phyloP scores from a whole-genome alignment of 139 green algal species.

The Picochlorum sp. region DNA sequence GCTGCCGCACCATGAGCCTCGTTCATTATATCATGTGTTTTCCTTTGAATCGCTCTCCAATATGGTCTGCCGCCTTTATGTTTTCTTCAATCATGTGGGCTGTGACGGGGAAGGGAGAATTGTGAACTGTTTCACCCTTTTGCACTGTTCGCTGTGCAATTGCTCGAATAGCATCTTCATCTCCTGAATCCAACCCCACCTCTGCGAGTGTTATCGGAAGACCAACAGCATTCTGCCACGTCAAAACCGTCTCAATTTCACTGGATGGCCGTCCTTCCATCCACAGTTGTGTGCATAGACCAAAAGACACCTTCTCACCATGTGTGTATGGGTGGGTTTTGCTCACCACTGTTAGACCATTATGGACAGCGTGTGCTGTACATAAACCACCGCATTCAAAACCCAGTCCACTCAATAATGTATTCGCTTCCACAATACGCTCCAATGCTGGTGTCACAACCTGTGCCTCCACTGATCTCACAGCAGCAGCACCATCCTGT shows the following conservation, averaged over 20 bases:
- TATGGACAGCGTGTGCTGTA: slow-evolving; percentile 22
- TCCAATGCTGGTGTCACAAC: slow-evolving; percentile 23
- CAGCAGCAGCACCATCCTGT: slow-evolving; percentile 9
- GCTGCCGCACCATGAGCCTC: too few species aligned
- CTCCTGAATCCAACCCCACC: slow-evolving; percentile 9
- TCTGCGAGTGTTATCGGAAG: slow-evolving; percentile 13
- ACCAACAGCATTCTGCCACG: slow-evolving; percentile 7
- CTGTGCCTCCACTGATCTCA: slow-evolving; percentile 1
- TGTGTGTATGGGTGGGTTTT: slow-evolving; percentile 9
- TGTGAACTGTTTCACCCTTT: slow-evolving; percentile 12
- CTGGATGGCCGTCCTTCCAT: slow-evolving; percentile 15
- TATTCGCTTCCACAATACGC: slow-evolving; percentile 25
- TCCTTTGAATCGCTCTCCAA: slow-evolving; percentile 13
- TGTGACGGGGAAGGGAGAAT: slow-evolving; percentile 16
- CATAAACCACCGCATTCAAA: slow-evolving; percentile 20
- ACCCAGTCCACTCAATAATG: slow-evolving; percentile 23
- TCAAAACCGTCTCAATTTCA: slow-evolving; percentile 8
- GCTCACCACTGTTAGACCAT: slow-evolving; percentile 16
- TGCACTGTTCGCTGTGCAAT: slow-evolving; percentile 4
- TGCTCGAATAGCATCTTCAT: slow-evolving; percentile 5
- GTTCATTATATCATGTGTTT: not conserved
- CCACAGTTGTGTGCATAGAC: slow-evolving; percentile 17
- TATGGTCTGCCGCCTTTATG: slow-evolving; percentile 1
- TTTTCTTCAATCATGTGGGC: not conserved
- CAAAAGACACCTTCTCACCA: slow-evolving; percentile 24